Evolutionary conservation across 1,284 basidiomycete species (phyloP).

Genomic region (Leccinum insolens): DNA sequence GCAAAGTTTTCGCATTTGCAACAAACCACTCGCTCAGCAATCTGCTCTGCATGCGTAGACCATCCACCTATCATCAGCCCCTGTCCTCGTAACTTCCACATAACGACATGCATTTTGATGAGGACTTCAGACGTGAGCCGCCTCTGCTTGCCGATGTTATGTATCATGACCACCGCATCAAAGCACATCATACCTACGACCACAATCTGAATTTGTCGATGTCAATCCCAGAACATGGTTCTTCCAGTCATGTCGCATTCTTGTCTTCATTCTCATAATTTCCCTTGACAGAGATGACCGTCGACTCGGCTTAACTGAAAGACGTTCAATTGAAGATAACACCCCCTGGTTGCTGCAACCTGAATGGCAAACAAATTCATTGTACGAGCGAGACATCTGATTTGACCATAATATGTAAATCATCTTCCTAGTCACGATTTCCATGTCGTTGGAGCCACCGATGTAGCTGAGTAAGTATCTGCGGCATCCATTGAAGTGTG

Average conservation of each 20-base stretch:
- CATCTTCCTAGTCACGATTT: not conserved
- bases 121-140: not conserved
- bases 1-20: not conserved
- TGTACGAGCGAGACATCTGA: not conserved
- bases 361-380: not conserved
- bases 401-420: not conserved
- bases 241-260: not conserved
- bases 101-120: not conserved
- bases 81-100: not conserved
- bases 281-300: not conserved
- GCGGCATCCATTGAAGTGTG: not conserved
- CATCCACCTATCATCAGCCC: not conserved
- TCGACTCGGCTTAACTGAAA: not conserved
- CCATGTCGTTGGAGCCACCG: not conserved
- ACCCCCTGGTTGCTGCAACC: not conserved
- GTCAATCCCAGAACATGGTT: not conserved
- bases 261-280: not conserved
- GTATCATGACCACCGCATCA: not conserved
- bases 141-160: not conserved
- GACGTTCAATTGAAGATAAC: not conserved
- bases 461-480: not conserved
- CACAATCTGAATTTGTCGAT: not conserved
- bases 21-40: not conserved
- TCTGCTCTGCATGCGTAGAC: not conserved
- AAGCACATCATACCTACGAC: not conserved